A percentile compares a stretch with the other conserved stretches of the same genome.
Conservation (phyloP, 2,329 filamentous ascomycete genomes). For the Botrytis aclada region DNA sequence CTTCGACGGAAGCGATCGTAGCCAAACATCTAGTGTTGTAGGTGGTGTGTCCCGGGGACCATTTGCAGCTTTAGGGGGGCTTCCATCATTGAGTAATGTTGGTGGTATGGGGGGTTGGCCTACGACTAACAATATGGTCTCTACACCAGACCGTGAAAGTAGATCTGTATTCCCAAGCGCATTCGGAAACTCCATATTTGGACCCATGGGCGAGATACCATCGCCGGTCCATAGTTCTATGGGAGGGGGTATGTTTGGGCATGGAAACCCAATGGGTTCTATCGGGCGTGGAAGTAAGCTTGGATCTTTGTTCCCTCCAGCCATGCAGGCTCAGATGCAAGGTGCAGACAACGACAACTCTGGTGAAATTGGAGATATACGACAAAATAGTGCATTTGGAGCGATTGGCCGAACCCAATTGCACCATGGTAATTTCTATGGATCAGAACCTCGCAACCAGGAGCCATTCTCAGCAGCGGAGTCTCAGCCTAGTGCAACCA, state of each 20-base stretch:
- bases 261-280: conserved; percentile 49
- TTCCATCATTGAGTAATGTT: conserved; percentile 53
- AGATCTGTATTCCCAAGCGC: conserved; percentile 54
- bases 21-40: conserved; percentile 86
- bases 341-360: conserved; percentile 61
- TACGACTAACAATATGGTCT: conserved; percentile 58
- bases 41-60: conserved; percentile 54
- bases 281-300: conserved; percentile 78
- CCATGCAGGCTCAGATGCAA: conserved; percentile 91
- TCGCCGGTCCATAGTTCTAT: conserved; percentile 60
- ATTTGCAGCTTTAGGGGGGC: conserved; percentile 60
- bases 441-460: conserved; percentile 36
- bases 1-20: conserved; percentile 75
- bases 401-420: conserved; percentile 64
- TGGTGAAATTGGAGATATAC: conserved; percentile 57
- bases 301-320: conserved; percentile 79
- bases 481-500: conserved; percentile 28
- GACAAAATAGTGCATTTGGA: conserved; percentile 60
- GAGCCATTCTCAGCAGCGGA: conserved; percentile 33
- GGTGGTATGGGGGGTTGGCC: conserved; percentile 45
- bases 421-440: conserved; percentile 54
- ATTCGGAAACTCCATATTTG: conserved; percentile 79
- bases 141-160: conserved; percentile 63
- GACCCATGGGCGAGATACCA: conserved; percentile 72
- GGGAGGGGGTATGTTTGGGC: conserved; percentile 67